Conservation (phyloP, 495 filamentous ascomycete genomes). For the Zalerion maritima region DNA sequence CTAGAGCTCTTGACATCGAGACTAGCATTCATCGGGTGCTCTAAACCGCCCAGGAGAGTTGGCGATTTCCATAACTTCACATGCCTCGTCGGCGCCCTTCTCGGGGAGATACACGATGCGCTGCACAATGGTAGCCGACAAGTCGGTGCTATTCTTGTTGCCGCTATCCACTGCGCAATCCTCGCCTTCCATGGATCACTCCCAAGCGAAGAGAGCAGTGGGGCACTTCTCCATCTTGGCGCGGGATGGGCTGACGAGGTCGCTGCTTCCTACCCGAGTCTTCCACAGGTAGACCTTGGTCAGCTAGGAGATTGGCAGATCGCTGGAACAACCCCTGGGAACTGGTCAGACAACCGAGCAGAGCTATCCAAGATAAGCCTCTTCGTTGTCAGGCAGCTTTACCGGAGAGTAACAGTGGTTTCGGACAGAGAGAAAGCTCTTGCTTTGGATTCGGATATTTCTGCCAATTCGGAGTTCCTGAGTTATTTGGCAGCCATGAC, state of each 20-base stretch:
- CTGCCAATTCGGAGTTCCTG: background rate
- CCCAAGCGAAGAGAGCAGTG: constrained; percentile 7
- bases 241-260: too few relatives aligned
- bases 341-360: too few relatives aligned
- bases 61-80: constrained; percentile 14
- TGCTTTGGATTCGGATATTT: background rate
- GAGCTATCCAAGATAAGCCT: too few relatives aligned
- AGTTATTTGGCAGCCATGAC: constrained; percentile 1
- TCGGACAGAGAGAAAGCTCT: background rate
- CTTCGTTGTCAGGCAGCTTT: constrained; percentile 14
- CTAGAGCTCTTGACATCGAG: constrained; percentile 15
- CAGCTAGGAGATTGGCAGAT: too few relatives aligned
- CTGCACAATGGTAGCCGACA: background rate
- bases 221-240: too few relatives aligned
- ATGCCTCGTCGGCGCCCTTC: constrained; percentile 7
- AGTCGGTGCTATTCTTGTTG: constrained; percentile 12
- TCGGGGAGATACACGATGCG: constrained; percentile 8
- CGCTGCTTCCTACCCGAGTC: too few relatives aligned
- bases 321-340: too few relatives aligned
- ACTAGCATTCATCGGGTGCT: constrained; percentile 20
- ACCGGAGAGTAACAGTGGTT: constrained; percentile 13
- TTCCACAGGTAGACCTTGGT: too few relatives aligned
- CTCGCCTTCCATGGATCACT: constrained; percentile 19
- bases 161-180: constrained; percentile 13
- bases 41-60: constrained; percentile 11